These are phyloP conservation scores for Sequoia sempervirens DNA, from an alignment of 75 land plant species.

Conservation along the genomic window DNA sequence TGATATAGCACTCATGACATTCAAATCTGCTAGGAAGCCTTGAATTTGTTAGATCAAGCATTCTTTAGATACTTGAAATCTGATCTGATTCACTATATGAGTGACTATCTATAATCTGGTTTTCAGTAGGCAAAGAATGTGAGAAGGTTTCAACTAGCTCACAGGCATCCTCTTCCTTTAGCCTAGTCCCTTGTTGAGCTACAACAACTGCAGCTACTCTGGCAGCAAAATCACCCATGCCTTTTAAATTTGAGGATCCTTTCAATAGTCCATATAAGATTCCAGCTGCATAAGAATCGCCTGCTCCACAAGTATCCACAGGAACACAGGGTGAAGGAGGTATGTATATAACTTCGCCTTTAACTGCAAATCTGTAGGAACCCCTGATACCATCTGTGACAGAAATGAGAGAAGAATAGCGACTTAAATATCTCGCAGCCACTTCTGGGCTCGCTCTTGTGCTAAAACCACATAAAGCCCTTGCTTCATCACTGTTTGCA, in stretches of 20 bases:
- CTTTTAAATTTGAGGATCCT: slow-evolving; percentile 73
- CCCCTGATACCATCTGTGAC: slow-evolving; percentile 91
- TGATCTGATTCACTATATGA: slow-evolving; percentile 43
- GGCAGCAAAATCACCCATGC: slow-evolving; percentile 78
- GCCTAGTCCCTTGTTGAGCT: slow-evolving; percentile 88
- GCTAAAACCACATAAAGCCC: slow-evolving; percentile 65
- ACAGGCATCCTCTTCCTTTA: slow-evolving; percentile 62
- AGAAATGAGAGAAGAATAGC: slow-evolving; percentile 73
- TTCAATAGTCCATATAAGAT: slow-evolving; percentile 73
- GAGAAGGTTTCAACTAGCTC: slow-evolving; percentile 49
- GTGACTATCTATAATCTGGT: slow-evolving; percentile 14
- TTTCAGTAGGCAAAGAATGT: slow-evolving; percentile 14
- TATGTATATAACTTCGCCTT: slow-evolving; percentile 75
- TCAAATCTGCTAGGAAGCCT: neutral
- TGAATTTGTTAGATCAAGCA: neutral
- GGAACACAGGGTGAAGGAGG: slow-evolving; percentile 82
- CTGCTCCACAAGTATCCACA: slow-evolving; percentile 96
- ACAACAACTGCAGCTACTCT: slow-evolving; percentile 87
- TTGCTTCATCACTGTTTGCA: slow-evolving; percentile 85
- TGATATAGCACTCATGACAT: neutral
- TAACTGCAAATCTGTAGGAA: slow-evolving; percentile 83
- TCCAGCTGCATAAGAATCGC: slow-evolving; percentile 97
- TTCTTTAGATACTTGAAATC: slow-evolving; percentile 32
- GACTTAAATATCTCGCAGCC: slow-evolving; percentile 68
- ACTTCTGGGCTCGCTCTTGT: slow-evolving; percentile 48